Evolutionary conservation across 495 filamentous ascomycete species (phyloP).

Genomic region (Xylaria longipes): DNA sequence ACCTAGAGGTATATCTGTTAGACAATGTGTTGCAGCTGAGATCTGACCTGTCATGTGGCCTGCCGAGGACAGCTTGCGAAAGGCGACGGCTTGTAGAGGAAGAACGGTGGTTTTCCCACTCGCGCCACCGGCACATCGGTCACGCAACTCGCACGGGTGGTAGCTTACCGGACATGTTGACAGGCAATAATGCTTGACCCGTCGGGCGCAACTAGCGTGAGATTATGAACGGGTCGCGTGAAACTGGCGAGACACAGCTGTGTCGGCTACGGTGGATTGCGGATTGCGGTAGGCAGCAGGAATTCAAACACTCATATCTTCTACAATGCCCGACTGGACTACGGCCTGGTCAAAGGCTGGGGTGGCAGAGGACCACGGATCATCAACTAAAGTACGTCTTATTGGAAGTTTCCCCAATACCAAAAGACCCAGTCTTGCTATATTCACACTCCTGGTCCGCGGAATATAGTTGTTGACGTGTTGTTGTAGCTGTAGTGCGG

Average conservation of each 20-base stretch:
- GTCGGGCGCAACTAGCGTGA: conserved; percentile 12
- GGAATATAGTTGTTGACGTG: not conserved
- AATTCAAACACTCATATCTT: conserved; percentile 44
- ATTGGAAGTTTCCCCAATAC: conserved; percentile 33
- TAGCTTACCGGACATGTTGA: conserved; percentile 45
- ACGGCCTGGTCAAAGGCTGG: conserved; percentile 20
- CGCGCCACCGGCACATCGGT: conserved; percentile 2
- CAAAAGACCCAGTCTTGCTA: conserved; percentile 32
- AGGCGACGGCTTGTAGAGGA: not conserved
- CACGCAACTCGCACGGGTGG: conserved; percentile 22
- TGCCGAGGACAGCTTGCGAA: not conserved
- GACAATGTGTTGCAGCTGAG: not conserved
- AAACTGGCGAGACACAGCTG: conserved; percentile 31
- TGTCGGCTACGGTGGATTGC: conserved; percentile 22
- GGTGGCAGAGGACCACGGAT: conserved; percentile 25
- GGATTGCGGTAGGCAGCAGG: conserved; percentile 30
- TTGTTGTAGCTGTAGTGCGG: not conserved
- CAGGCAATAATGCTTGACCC: conserved; percentile 18
- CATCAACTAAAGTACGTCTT: conserved; percentile 35
- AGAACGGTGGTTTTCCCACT: not conserved
- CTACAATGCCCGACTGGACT: conserved; percentile 37
- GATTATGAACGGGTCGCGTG: conserved; percentile 27
- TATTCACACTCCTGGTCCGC: conserved; percentile 14
- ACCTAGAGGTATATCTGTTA: conserved; percentile 24
- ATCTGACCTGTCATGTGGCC: not conserved